Base-by-base conservation (phyloP, 1,139 yeast species). In the Yamadazyma atlantica region DNA sequence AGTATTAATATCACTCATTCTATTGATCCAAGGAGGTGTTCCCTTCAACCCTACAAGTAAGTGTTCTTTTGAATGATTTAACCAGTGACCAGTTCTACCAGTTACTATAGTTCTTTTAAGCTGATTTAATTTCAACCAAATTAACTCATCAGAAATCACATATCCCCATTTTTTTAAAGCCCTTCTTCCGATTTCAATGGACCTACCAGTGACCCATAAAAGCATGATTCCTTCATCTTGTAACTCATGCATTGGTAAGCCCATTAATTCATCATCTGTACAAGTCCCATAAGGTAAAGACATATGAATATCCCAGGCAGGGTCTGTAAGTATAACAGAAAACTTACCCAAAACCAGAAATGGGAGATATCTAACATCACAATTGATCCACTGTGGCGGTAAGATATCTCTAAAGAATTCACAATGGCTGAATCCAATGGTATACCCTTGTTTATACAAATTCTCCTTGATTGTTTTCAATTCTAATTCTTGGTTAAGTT, bases 11-110 rank as follows among this genome's bases (percentile, higher is more conserved):
- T 89, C 96, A 10, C 85, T 58, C 32, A 75, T 70, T 35, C 69
- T 66, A 44, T 76, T 75, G 18, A 87, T 55, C 95, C 96, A 87
- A n/a, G 58, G 51, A 0, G 95, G 92, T 32, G 75, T 58, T 0
- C 97, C 97, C 54, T 89, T 89, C 22, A 84, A 55, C 0, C 96
- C 97, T 19, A 90, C 86, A 10, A 90, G 62, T 33, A 88, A 67
- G 57, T 90, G 97, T 59, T 90, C 97, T 51, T 90, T 90, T 0
- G 96, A 86, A 59, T 90, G 97, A 55, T 90, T 90, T 35, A 90
- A 68, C 97, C 97, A 90, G 58, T 90, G 97, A 0, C 97, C 97
- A 0, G 97, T 90, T 45, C 97, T 67, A 1, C 97, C 97, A 0
- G 97, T 90, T 42, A 94, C 92, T 36, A 90, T 89, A 0, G 96